These are phyloP conservation scores for Solanum okadae DNA, from an alignment of 257 asterid species.

Conservation along the genomic window DNA sequence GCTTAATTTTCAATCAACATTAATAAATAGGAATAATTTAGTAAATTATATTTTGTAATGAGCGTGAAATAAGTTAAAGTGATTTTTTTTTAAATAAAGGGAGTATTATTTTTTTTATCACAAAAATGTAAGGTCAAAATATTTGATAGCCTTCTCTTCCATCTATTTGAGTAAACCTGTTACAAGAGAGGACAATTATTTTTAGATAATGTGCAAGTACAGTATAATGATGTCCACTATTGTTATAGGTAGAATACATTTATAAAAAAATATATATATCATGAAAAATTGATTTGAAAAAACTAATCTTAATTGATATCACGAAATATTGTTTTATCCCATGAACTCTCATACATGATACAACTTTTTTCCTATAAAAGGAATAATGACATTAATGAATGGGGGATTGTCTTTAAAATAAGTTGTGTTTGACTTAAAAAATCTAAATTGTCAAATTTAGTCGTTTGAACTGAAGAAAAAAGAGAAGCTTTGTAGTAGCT, in stretches of 20 bases:
- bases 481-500: not conserved
- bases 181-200: no score
- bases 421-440: not conserved
- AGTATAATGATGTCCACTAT: not conserved
- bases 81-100: no score
- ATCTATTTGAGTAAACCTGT: no score
- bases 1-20: not conserved
- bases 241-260: not conserved
- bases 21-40: no score
- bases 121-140: no score
- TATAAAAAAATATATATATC: no score
- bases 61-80: no score
- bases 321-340: not conserved
- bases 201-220: not conserved
- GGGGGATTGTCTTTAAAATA: not conserved
- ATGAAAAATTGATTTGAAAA: no score
- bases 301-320: not conserved
- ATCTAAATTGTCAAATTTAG: not conserved
- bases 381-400: not conserved
- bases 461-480: not conserved
- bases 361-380: not conserved
- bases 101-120: no score
- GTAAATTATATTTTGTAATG: no score
- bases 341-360: not conserved
- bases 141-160: no score